Conservation (phyloP, 176 grass and related monocot genomes). For the Carex cristatella region DNA sequence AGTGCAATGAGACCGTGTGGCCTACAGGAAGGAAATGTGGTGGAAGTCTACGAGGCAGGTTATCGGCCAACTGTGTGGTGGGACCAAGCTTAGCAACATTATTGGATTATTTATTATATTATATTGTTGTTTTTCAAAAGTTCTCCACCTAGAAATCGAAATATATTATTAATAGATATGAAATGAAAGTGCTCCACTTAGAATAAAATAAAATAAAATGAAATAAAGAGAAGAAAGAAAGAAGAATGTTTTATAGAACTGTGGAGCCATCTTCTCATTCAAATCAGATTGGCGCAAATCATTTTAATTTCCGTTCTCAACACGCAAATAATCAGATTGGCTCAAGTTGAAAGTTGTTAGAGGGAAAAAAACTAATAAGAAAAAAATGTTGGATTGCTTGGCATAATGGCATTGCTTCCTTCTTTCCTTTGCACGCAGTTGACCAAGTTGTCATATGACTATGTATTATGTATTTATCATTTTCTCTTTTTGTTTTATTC, state of each 20-base stretch:
- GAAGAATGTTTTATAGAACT: not conserved
- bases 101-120: not conserved
- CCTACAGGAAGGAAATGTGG: slow-evolving; percentile 10
- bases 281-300: not conserved
- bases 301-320: not conserved
- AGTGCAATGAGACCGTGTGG: not conserved
- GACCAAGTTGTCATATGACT: not conserved
- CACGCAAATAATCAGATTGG: not conserved
- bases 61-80: not conserved
- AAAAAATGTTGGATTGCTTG: not conserved
- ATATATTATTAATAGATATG: not conserved
- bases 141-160: not conserved
- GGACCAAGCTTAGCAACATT: not conserved
- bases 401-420: not conserved
- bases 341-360: not conserved
- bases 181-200: slow-evolving; percentile 2
- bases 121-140: not conserved
- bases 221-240: not conserved
- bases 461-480: not conserved
- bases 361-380: not conserved
- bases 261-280: not conserved
- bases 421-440: not conserved
- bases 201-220: not conserved
- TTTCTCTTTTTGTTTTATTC: not conserved
- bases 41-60: slow-evolving; percentile 1